phyloP scores from a whole-genome alignment of 2,329 filamentous ascomycete genomes.

The Calonectria hawksworthii region DNA sequence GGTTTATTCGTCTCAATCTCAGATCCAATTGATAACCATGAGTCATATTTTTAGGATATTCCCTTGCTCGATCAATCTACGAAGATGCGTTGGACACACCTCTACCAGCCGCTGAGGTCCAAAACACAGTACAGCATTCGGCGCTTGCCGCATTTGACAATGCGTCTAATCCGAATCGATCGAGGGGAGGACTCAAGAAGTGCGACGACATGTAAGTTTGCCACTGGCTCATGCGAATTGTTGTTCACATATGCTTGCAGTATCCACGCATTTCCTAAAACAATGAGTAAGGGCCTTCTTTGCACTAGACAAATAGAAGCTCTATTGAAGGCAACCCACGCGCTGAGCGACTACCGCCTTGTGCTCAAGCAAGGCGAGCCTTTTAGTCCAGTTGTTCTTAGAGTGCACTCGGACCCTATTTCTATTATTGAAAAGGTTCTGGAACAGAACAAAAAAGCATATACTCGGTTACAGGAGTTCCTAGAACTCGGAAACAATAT shows the following conservation, averaged over 20 bases:
- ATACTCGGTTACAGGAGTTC: constrained; percentile 81
- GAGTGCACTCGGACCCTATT: constrained; percentile 82
- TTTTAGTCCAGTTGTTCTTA: constrained; percentile 82
- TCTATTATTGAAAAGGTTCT: constrained; percentile 80
- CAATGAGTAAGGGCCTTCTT: constrained; percentile 66
- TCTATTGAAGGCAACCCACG: constrained; percentile 80
- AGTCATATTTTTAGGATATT: constrained; percentile 63
- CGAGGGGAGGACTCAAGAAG: constrained; percentile 81
- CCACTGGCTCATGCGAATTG: too few relatives aligned
- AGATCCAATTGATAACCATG: neutral
- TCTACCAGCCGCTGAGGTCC: constrained; percentile 65
- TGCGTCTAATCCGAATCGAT: constrained; percentile 84
- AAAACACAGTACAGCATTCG: constrained; percentile 72
- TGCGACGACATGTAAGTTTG: constrained; percentile 78
- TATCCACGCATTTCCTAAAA: constrained; percentile 73
- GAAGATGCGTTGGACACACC: constrained; percentile 64
- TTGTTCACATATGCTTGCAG: constrained; percentile 60
- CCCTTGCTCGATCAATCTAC: constrained; percentile 74
- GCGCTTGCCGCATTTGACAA: constrained; percentile 83
- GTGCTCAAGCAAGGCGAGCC: constrained; percentile 85
- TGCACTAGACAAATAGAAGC: constrained; percentile 70
- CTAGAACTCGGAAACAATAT: constrained; percentile 78
- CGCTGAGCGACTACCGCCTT: constrained; percentile 81
- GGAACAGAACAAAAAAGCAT: constrained; percentile 81
- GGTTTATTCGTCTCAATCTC: neutral